Evolutionary conservation across 768 basidiomycete species (phyloP).

Genomic region (Stropharia rugosoannulata): DNA sequence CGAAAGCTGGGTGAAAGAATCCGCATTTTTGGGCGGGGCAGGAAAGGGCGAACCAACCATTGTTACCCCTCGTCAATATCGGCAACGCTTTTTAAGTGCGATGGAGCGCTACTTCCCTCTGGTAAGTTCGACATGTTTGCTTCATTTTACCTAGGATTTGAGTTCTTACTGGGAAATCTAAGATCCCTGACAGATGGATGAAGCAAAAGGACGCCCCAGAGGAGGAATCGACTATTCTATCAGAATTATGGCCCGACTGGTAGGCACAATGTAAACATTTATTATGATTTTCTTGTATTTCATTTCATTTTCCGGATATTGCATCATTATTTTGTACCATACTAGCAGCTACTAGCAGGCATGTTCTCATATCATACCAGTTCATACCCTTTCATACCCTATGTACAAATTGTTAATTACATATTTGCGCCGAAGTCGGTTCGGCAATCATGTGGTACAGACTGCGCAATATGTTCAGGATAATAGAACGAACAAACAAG

Average conservation of each 20-base stretch:
- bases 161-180: not conserved
- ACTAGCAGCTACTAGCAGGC: conserved; percentile 10
- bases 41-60: conserved; percentile 93
- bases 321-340: not conserved
- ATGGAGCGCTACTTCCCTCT: conserved; percentile 91
- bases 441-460: too few species aligned
- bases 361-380: not conserved
- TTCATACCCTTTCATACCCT: conserved; percentile 10
- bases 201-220: conserved; percentile 79
- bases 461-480: too few species aligned
- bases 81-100: conserved; percentile 80
- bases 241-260: conserved; percentile 69
- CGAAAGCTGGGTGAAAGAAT: conserved; percentile 98
- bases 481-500: conserved; percentile 5
- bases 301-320: not conserved
- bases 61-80: conserved; percentile 93
- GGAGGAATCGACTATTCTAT: conserved; percentile 60
- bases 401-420: conserved; percentile 25
- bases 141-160: conserved; percentile 4
- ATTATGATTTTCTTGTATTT: not conserved
- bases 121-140: conserved; percentile 41
- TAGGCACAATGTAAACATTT: conserved; percentile 20
- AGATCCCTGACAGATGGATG: conserved; percentile 93
- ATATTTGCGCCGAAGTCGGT: not conserved
- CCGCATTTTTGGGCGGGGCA: conserved; percentile 80